phyloP scores from a whole-genome alignment of 306 rosid genomes.

The Prosopis cineraria region DNA sequence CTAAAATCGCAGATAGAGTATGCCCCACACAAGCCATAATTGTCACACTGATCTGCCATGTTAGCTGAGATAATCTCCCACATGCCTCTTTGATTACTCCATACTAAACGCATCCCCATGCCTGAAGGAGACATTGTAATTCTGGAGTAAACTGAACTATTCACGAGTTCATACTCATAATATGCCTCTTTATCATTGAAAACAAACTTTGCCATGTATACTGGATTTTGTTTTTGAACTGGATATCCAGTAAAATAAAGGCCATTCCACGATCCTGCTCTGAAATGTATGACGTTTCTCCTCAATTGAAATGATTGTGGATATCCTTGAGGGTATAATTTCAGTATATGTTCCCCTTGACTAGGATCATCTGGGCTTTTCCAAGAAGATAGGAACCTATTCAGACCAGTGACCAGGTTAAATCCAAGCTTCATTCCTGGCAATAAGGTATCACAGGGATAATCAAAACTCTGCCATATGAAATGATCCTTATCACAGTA shows the following conservation, averaged over 20 bases:
- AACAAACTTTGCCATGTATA: constrained; percentile 7
- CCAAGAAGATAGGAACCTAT: constrained; percentile 32
- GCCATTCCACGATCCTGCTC: constrained; percentile 41
- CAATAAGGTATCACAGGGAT: constrained; percentile 27
- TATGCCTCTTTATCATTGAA: constrained; percentile 25
- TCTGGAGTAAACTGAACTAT: constrained; percentile 4
- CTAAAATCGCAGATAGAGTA: constrained; percentile 26
- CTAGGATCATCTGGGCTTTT: constrained; percentile 31
- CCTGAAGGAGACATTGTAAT: constrained; percentile 11
- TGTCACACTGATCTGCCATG: constrained; percentile 35
- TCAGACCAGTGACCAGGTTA: constrained; percentile 25
- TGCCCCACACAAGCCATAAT: constrained; percentile 40
- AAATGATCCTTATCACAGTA: not conserved
- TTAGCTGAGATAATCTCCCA: constrained; percentile 20
- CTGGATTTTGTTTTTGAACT: not conserved
- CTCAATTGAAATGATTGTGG: constrained; percentile 18
- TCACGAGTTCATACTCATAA: not conserved
- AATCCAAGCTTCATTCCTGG: constrained; percentile 40
- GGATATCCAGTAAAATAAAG: constrained; percentile 16
- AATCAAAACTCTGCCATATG: constrained; percentile 37
- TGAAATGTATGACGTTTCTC: not conserved
- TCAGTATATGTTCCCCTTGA: constrained; percentile 15
- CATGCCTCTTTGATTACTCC: not conserved
- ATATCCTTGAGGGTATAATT: constrained; percentile 2
- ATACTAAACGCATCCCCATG: constrained; percentile 19